phyloP scores from a whole-genome alignment of 345 rosid species.

The Eutrema japonicum region DNA sequence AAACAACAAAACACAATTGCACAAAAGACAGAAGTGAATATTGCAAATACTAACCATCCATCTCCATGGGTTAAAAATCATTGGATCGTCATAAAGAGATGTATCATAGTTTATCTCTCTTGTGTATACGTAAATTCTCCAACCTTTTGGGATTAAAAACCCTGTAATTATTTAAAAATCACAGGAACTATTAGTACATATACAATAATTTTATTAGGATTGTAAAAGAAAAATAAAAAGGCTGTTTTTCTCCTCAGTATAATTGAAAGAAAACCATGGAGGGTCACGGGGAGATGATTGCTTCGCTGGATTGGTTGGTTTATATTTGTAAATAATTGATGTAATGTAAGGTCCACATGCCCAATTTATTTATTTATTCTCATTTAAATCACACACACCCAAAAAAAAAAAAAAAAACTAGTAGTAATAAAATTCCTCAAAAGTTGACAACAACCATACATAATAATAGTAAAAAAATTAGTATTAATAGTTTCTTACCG shows the following conservation, averaged over 20 bases:
- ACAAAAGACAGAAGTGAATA: neutral
- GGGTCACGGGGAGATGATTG: conserved; percentile 53
- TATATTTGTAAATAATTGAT: conserved; percentile 58
- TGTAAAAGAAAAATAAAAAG: conserved; percentile 12
- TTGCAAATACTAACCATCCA: conserved; percentile 63
- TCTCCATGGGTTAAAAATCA: conserved; percentile 92
- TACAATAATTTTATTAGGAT: neutral
- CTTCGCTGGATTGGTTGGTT: conserved; percentile 70
- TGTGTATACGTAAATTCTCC: conserved; percentile 92
- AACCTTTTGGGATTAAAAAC: conserved; percentile 78
- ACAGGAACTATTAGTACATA: neutral
- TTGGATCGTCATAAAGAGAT: conserved; percentile 64
- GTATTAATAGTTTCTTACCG: conserved; percentile 50
- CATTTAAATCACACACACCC: neutral
- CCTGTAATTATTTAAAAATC: conserved; percentile 49
- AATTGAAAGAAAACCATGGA: conserved; percentile 48
- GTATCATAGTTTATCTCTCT: conserved; percentile 85
- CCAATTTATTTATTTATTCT: conserved; percentile 11
- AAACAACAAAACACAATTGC: neutral
- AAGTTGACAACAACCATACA: neutral
- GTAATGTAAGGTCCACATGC: conserved; percentile 59
- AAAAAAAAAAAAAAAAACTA: conserved; percentile 8
- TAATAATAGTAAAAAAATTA: no score
- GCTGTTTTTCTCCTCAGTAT: conserved; percentile 37
- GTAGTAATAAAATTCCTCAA: neutral